Evolutionary conservation across 208 protist genomes (phyloP).

Genomic region (Entamoeba dispar): DNA sequence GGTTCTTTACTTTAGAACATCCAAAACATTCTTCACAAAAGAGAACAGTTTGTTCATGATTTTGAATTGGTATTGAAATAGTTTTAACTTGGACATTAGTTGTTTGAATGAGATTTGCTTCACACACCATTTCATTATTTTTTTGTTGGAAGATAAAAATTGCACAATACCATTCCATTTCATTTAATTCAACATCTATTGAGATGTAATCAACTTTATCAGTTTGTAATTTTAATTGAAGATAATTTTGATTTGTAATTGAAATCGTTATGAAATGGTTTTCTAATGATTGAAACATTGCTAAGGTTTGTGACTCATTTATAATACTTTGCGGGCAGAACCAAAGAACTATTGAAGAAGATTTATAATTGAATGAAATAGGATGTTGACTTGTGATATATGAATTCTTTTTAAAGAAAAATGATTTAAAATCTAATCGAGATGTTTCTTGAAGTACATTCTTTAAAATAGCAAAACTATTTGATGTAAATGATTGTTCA

Average conservation of each 20-base stretch:
- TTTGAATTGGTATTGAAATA: not conserved
- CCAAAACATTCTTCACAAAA: not conserved
- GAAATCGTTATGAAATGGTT: not conserved
- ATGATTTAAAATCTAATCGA: not conserved
- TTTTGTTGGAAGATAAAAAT: not conserved
- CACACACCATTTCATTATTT: not conserved
- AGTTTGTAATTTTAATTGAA: not conserved
- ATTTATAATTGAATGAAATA: not conserved
- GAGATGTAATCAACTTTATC: too few species aligned
- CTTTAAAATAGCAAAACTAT: not conserved
- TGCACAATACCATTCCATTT: not conserved
- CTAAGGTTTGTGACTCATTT: not conserved
- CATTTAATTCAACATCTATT: not conserved
- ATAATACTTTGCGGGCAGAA: not conserved
- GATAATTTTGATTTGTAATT: not conserved
- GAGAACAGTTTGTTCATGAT: not conserved
- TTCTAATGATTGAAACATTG: not conserved
- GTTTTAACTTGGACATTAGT: not conserved
- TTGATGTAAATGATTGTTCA: not conserved
- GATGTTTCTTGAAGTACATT: not conserved
- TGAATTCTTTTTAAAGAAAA: not conserved
- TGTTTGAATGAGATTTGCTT: too few species aligned
- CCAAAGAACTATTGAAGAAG: not conserved
- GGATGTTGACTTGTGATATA: not conserved
- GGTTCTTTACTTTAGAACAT: not conserved